Evolutionary conservation across 1,139 yeast species (phyloP).

Genomic region (Protomyces lactucae-debilis): DNA sequence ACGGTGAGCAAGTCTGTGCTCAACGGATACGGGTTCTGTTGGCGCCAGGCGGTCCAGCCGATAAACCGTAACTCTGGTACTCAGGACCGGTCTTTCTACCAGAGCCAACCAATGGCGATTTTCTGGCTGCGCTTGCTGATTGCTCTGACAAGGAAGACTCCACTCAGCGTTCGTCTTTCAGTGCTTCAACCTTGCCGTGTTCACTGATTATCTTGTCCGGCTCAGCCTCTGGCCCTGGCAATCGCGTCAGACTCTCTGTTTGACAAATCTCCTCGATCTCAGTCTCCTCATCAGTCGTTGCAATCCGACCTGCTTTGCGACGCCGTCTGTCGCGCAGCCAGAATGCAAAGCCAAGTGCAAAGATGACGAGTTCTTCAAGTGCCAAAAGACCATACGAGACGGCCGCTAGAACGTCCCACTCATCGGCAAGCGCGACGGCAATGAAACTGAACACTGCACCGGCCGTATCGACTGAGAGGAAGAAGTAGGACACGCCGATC

Average conservation of each 20-base stretch:
- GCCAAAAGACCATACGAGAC: conserved; percentile 68
- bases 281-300: background rate
- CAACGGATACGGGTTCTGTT: too few species aligned
- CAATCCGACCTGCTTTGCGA: background rate
- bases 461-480: conserved; percentile 64
- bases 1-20: too few species aligned
- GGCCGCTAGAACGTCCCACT: conserved; percentile 71
- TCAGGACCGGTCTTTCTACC: too few species aligned
- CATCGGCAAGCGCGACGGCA: conserved; percentile 42
- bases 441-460: conserved; percentile 76
- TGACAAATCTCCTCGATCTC: background rate
- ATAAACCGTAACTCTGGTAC: too few species aligned
- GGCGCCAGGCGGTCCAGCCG: too few species aligned
- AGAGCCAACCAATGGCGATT: too few species aligned
- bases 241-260: background rate
- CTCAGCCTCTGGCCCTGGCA: too few species aligned
- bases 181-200: too few species aligned
- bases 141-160: too few species aligned
- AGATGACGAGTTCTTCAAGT: conserved; percentile 70
- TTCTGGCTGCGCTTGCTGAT: too few species aligned
- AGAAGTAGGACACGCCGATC: conserved; percentile 81
- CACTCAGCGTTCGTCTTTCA: too few species aligned
- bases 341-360: conserved; percentile 49
- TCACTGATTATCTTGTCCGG: too few species aligned
- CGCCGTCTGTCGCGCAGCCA: conserved; percentile 24